Evolutionary conservation across 2,329 filamentous ascomycete genomes (phyloP).

Genomic region (Cladosporium phlei): DNA sequence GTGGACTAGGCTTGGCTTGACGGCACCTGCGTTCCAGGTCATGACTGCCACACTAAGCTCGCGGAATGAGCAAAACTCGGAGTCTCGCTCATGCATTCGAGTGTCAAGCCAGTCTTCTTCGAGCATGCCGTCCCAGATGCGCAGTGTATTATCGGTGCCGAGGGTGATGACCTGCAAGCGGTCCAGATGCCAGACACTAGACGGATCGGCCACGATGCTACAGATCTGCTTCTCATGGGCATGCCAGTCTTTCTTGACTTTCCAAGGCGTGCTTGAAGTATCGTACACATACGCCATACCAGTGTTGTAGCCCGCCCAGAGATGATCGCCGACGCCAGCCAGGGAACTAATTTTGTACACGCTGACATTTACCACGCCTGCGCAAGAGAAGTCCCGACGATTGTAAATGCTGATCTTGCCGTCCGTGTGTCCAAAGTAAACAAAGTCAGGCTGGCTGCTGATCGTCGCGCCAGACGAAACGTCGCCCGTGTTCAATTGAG

Average conservation of each 20-base stretch:
- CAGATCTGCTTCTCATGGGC: slow-evolving; percentile 81
- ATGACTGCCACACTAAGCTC: slow-evolving; percentile 75
- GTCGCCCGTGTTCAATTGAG: slow-evolving; percentile 71
- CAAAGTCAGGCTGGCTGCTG: slow-evolving; percentile 67
- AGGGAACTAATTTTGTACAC: slow-evolving; percentile 92
- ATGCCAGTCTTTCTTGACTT: slow-evolving; percentile 88
- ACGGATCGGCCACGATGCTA: slow-evolving; percentile 70
- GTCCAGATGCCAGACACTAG: slow-evolving; percentile 80
- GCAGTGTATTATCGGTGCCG: slow-evolving; percentile 78
- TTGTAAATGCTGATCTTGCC: slow-evolving; percentile 95
- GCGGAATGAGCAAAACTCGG: slow-evolving; percentile 79
- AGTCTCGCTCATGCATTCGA: slow-evolving; percentile 79
- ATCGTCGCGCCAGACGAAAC: slow-evolving; percentile 78
- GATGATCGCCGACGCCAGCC: slow-evolving; percentile 69
- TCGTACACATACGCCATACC: slow-evolving; percentile 94
- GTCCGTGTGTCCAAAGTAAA: slow-evolving; percentile 88
- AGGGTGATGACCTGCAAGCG: slow-evolving; percentile 80
- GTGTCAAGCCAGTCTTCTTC: slow-evolving; percentile 92
- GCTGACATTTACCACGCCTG: slow-evolving; percentile 80
- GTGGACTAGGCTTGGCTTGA: slow-evolving; percentile 66
- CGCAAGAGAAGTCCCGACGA: slow-evolving; percentile 66
- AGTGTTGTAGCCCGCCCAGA: slow-evolving; percentile 94
- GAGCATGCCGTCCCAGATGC: slow-evolving; percentile 86
- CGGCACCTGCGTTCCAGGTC: slow-evolving; percentile 97
- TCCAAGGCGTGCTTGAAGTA: slow-evolving; percentile 75